Evolutionary conservation across 2,329 filamentous ascomycete species (phyloP).

Genomic region (Ophidiomyces ophidiicola): DNA sequence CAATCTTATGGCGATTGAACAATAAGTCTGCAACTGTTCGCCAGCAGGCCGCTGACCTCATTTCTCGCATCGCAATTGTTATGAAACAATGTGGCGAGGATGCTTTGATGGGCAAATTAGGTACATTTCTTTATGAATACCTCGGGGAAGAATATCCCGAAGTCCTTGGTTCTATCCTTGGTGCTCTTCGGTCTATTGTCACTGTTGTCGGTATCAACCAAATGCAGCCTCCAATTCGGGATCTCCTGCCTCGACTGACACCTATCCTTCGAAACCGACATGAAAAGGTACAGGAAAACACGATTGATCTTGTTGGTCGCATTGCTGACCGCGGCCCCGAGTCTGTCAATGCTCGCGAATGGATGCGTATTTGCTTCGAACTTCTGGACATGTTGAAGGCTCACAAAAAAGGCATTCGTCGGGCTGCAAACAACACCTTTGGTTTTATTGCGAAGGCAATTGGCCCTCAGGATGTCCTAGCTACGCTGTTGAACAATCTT

Average conservation of each 20-base stretch:
- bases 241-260: constrained; percentile 83
- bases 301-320: constrained; percentile 92
- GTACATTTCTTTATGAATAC: constrained; percentile 92
- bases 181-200: constrained; percentile 87
- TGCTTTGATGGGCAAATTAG: constrained; percentile 86
- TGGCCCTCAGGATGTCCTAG: constrained; percentile 90
- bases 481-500: constrained; percentile 90
- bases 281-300: constrained; percentile 98
- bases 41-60: constrained; percentile 91
- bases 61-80: constrained; percentile 93
- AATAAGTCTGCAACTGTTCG: constrained; percentile 96
- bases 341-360: constrained; percentile 91
- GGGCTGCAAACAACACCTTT: constrained; percentile 98
- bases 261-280: constrained; percentile 97
- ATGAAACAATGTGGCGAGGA: constrained; percentile 99
- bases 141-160: constrained; percentile 97
- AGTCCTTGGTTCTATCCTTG: constrained; percentile 89
- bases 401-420: constrained; percentile 97
- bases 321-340: constrained; percentile 95
- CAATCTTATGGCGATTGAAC: constrained; percentile 91
- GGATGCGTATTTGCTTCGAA: constrained; percentile 99
- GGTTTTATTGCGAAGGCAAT: constrained; percentile 99
- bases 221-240: constrained; percentile 97
- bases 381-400: constrained; percentile 98
- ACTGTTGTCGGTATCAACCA: constrained; percentile 95